These are phyloP conservation scores for Ananas comosus DNA, from an alignment of 176 grass and related monocot species.

Conservation along the genomic window DNA sequence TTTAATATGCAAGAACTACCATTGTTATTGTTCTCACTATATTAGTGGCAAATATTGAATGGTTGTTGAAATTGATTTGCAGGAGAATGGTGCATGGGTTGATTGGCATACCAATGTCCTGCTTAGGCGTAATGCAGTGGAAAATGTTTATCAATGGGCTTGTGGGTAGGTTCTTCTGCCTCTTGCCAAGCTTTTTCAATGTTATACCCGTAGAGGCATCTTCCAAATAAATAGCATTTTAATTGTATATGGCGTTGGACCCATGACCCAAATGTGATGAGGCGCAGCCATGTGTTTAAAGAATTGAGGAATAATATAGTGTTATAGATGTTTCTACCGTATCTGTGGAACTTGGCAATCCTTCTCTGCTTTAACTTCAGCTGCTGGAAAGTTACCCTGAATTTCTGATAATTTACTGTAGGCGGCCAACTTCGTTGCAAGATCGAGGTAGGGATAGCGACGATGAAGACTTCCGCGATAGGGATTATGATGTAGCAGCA, in stretches of 20 bases:
- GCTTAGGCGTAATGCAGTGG: slow-evolving; percentile 58
- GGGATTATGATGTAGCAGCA: slow-evolving; percentile 92
- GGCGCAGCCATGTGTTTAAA: too few species aligned
- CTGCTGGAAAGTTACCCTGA: not conserved
- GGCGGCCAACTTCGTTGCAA: slow-evolving; percentile 76
- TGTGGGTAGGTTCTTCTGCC: slow-evolving; percentile 62
- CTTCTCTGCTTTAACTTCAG: too few species aligned
- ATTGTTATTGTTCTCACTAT: not conserved
- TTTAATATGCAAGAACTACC: not conserved
- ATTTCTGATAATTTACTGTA: slow-evolving; percentile 14
- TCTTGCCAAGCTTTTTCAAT: not conserved
- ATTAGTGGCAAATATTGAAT: slow-evolving; percentile 3
- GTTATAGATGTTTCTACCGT: too few species aligned
- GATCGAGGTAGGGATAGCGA: slow-evolving; percentile 93
- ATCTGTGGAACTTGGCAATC: too few species aligned
- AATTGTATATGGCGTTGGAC: not conserved
- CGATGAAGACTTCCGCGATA: slow-evolving; percentile 91
- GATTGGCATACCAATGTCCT: slow-evolving; percentile 69
- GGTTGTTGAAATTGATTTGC: slow-evolving; percentile 16
- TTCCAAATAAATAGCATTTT: not conserved
- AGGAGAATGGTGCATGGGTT: slow-evolving; percentile 74
- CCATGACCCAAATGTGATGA: too few species aligned
- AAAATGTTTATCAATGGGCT: slow-evolving; percentile 95
- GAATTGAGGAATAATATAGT: too few species aligned
- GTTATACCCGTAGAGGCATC: not conserved